These are phyloP conservation scores for Fusarium sp. DNA, from an alignment of 2,329 filamentous ascomycete species.

Conservation along the genomic window DNA sequence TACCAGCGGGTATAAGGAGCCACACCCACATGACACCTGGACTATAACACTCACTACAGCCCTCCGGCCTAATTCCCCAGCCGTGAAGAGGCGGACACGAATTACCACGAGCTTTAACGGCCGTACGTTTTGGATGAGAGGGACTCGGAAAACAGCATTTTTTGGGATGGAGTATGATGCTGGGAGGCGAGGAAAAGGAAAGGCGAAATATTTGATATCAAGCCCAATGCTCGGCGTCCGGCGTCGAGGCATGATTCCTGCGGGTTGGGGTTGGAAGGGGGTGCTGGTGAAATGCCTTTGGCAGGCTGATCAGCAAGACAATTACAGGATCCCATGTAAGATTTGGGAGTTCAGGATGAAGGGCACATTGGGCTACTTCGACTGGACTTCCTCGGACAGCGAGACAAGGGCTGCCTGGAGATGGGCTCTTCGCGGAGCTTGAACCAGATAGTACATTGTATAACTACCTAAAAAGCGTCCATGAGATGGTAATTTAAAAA, in stretches of 20 bases:
- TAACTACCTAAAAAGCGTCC: constrained; percentile 32
- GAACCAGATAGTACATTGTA: constrained; percentile 37
- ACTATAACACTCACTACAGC: constrained; percentile 34
- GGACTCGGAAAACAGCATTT: constrained; percentile 34
- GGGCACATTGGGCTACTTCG: constrained; percentile 13
- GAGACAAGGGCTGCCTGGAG: constrained; percentile 25
- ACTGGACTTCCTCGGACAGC: constrained; percentile 19
- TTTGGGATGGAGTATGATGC: constrained; percentile 39
- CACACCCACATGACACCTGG: constrained; percentile 1
- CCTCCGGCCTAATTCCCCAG: constrained; percentile 18
- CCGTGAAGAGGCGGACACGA: constrained; percentile 36
- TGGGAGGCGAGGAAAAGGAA: constrained; percentile 38
- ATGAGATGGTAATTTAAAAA: constrained; percentile 37
- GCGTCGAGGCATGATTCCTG: constrained; percentile 44
- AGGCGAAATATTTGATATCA: constrained; percentile 39
- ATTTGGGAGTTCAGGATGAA: constrained; percentile 16
- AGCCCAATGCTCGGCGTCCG: constrained; percentile 44
- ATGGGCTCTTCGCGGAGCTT: constrained; percentile 17
- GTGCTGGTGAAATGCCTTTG: constrained; percentile 25
- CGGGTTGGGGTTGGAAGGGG: constrained; percentile 18
- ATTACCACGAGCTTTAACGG: constrained; percentile 42
- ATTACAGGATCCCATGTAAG: constrained; percentile 26
- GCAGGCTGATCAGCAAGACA: constrained; percentile 28
- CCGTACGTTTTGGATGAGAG: constrained; percentile 43
- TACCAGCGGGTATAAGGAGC: constrained; percentile 78